Evolutionary conservation across 2,329 filamentous ascomycete genomes (phyloP), one percentile per base, ranked within the genome.

Genomic region (Alternaria burnsii): DNA sequence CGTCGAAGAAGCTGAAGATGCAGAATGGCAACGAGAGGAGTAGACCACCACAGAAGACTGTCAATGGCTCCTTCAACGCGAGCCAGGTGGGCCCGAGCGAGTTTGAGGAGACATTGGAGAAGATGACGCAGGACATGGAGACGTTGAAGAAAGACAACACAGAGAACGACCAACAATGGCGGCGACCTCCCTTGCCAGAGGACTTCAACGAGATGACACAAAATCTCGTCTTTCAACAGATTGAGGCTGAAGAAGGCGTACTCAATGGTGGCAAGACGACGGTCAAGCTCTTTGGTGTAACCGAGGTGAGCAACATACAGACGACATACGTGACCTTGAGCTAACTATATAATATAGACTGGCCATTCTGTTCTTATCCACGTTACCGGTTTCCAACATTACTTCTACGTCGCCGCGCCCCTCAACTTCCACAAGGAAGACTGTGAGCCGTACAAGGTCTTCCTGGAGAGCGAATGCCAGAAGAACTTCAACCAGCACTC

Each of bases 51-150:
- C 86, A 90, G 68, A 86, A 86, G 75, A 84, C 82, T n/a, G 83
- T 81, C 11, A 86, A 87, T 67, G 86, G 85, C 65, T 89, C 88
- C 6, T 75, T 78, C 55, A 68, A 73, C 76, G 88, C 60, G 85
- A 64, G 94, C 91, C 87, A 65, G 94, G 91, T 92, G 94, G 66
- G 61, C 78, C 97, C 97, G 82, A 97, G 93, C 77, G 87, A 91
- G 56, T 99, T 99, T 77, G 95, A 98, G 80, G 93, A 97, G 76
- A 92, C 97, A 2, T 85, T 99, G 63, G 94, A 97, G 84, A 97
- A 97, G 83, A 87, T 99, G 79, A 95, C 93, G 63, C 94, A 98
- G 79, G 93, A 97, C 75, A 94, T 98, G 63, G 90, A 87, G 24
- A 91, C 90, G 20, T 84, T 96, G 68, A 97, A 94, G 83, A 86